Base-by-base conservation (phyloP, 805 yeast genomes). In the Barnettozyma californica region DNA sequence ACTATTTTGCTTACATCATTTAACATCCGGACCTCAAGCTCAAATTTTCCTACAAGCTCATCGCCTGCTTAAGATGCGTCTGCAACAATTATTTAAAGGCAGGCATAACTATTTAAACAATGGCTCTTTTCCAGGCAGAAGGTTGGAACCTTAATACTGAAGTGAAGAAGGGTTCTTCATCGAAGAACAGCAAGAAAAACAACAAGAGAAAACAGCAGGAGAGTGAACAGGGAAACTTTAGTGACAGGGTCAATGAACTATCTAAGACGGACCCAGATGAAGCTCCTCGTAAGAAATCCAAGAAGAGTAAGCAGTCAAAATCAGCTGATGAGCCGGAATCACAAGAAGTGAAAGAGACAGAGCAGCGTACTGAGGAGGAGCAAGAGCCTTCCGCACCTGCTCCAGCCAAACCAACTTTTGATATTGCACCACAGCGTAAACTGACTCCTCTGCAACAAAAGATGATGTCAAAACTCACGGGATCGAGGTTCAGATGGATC, bases 401-500 rank as follows among this genome's bases (percentile, higher is more conserved):
- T 48, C 13, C 18, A 51, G 35, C 4, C 38, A 41, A 48, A 13
- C 55, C 58, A 20, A 51, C 46, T 21, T 31, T 54, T 27, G 60
- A 59, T 23, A 40, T 59, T 16, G 52, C 62, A 40, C 48, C 63
- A 4, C 60, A 65, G n/a, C 60, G 66, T 34, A 79, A 81, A 41
- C 68, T 91, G 46, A 88, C 97, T 0, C 95, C 96, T 16, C 68
- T 91, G 53, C 99, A 94, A 67, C 87, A 86, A 60, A 94, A 94
- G 62, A 92, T 94, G 98, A 81, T 89, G 83, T 89, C 87, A 41
- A 94, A 94, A 64, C 76, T 94, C 38, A 81, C 95, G 2, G 99
- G 99, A 0, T 89, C 98, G 1, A 74, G 99, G 57, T 94, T 94
- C 70, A 77, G 99, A 65, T 94, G 98, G 98, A 94, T 94, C 63